Evolutionary conservation across 202 grass and related monocot genomes (phyloP).

Genomic region (Bolboschoenoplectus hybrid): DNA sequence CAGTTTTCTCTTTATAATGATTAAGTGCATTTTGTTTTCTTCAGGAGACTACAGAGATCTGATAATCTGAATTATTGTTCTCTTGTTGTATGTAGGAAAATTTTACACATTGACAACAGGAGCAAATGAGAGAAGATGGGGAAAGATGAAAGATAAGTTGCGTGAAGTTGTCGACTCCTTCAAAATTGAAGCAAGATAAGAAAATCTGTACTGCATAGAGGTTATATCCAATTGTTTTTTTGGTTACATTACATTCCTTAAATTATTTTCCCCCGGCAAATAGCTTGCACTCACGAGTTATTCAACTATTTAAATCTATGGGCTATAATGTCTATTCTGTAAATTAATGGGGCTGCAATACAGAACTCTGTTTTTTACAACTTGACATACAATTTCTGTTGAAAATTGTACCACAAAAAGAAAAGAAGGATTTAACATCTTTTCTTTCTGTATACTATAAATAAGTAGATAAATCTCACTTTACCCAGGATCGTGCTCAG

Average conservation of each 20-base stretch:
- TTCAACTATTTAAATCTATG: constrained; percentile 35
- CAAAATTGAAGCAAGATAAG: constrained; percentile 68
- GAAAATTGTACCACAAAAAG: neutral
- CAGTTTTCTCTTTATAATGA: neutral
- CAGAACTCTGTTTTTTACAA: neutral
- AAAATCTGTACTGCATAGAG: constrained; percentile 34
- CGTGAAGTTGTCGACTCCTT: constrained; percentile 73
- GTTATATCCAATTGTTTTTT: constrained; percentile 30
- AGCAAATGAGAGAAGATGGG: constrained; percentile 97
- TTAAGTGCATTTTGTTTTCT: constrained; percentile 14
- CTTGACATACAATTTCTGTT: neutral
- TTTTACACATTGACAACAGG: constrained; percentile 92
- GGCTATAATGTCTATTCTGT: constrained; percentile 30
- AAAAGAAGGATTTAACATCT: neutral
- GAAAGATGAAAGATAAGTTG: constrained; percentile 91
- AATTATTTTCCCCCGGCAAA: constrained; percentile 28
- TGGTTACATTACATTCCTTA: constrained; percentile 11
- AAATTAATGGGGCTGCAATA: constrained; percentile 29
- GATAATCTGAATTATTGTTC: constrained; percentile 24
- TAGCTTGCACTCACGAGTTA: constrained; percentile 24
- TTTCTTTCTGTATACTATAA: neutral
- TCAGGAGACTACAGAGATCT: constrained; percentile 12
- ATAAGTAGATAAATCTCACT: neutral
- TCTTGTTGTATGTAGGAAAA: constrained; percentile 62
- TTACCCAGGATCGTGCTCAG: neutral